Evolutionary conservation across 2,329 filamentous ascomycete genomes (phyloP).

Genomic region (Aspergillus udagawae): DNA sequence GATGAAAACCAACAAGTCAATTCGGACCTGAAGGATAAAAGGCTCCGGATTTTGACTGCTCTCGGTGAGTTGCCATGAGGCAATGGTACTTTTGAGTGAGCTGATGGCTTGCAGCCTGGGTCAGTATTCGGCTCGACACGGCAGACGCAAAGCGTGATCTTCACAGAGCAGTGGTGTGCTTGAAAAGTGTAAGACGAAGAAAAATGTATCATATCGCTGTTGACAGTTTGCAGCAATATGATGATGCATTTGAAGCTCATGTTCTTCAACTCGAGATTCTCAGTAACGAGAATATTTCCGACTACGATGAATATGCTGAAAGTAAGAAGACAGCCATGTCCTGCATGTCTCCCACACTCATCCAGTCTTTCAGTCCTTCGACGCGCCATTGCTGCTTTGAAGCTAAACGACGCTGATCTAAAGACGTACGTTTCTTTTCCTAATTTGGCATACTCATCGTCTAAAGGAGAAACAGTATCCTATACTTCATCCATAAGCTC

Average conservation of each 20-base stretch:
- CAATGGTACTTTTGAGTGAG: no score
- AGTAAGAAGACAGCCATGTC: constrained; percentile 25
- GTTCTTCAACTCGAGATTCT: constrained; percentile 67
- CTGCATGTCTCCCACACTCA: background rate
- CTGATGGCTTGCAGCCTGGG: constrained; percentile 24
- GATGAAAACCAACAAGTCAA: constrained; percentile 56
- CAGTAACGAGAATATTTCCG: constrained; percentile 26
- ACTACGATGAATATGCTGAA: constrained; percentile 39
- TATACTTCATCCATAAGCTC: constrained; percentile 65
- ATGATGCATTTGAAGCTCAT: constrained; percentile 61
- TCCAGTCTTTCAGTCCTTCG: constrained; percentile 45
- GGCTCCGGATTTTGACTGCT: constrained; percentile 62
- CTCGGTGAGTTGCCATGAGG: constrained; percentile 44
- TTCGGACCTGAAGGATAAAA: constrained; percentile 59
- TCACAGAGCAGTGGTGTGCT: constrained; percentile 52
- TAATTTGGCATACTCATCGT: background rate
- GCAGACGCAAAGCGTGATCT: constrained; percentile 50
- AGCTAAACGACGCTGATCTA: constrained; percentile 61
- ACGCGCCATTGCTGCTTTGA: constrained; percentile 57
- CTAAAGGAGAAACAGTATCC: constrained; percentile 38
- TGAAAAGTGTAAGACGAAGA: constrained; percentile 44
- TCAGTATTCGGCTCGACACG: constrained; percentile 32
- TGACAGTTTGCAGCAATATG: constrained; percentile 46
- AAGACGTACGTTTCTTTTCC: constrained; percentile 43
- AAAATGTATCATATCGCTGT: background rate